Conservation (phyloP, 306 rosid genomes). For the Quercus cerris region DNA sequence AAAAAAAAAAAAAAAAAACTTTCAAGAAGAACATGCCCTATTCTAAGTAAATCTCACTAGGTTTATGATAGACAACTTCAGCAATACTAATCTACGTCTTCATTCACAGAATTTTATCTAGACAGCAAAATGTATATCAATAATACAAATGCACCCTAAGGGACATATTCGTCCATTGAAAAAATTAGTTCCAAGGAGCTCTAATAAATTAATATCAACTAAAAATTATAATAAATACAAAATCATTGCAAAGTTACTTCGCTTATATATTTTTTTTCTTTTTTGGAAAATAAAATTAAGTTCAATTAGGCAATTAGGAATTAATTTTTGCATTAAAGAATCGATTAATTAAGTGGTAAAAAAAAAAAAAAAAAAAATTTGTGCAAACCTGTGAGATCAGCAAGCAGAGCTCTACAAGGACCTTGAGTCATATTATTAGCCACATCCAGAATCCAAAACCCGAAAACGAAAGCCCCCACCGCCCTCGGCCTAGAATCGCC, state of each 20-base stretch:
- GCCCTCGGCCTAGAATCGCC: conserved; percentile 50
- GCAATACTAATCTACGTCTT: neutral
- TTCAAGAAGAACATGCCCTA: neutral
- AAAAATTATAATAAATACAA: neutral
- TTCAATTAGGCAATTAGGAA: neutral
- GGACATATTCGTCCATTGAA: neutral
- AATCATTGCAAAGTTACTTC: neutral
- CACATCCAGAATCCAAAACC: conserved; percentile 85
- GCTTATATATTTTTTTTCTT: too few species aligned
- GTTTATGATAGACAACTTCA: neutral
- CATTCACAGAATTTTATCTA: too few species aligned
- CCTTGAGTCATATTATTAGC: conserved; percentile 82
- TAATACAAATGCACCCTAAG: neutral
- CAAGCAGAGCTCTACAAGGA: conserved; percentile 87
- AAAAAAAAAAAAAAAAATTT: neutral
- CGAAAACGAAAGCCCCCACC: conserved; percentile 57
- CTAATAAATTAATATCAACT: neutral
- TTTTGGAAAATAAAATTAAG: too few species aligned
- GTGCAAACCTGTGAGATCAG: conserved; percentile 76
- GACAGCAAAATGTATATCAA: neutral
- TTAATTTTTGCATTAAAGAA: neutral
- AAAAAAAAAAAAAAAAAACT: neutral
- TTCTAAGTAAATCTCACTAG: neutral
- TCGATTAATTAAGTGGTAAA: conserved; percentile 4
- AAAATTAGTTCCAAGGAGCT: neutral